Conservation (phyloP, 805 yeast species). For the Candida ponderosae region DNA sequence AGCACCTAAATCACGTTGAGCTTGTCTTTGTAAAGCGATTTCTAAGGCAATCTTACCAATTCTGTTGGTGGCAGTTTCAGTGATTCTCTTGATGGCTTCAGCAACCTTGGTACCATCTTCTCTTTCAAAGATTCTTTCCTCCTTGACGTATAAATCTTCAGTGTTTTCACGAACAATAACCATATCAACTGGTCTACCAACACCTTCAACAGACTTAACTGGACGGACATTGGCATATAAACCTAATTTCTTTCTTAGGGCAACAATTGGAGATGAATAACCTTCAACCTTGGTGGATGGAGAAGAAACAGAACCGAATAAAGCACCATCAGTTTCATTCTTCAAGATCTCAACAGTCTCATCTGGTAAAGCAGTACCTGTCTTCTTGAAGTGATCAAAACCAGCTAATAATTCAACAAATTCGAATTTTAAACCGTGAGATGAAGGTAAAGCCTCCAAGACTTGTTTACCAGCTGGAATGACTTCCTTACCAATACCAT, state of each 20-base stretch:
- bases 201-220: constrained; percentile 84
- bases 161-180: constrained; percentile 98
- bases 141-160: constrained; percentile 94
- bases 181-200: constrained; percentile 89
- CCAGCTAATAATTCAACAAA: constrained; percentile 91
- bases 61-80: constrained; percentile 77
- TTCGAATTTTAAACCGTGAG: constrained; percentile 70
- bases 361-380: constrained; percentile 96
- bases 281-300: constrained; percentile 93
- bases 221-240: constrained; percentile 97
- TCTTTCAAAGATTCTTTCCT: constrained; percentile 68
- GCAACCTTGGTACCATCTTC: constrained; percentile 86
- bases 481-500: constrained; percentile 96
- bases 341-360: constrained; percentile 75
- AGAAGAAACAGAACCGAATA: constrained; percentile 95
- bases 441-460: constrained; percentile 73
- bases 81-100: constrained; percentile 95
- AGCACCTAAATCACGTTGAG: constrained; percentile 57
- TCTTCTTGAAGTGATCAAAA: constrained; percentile 83
- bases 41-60: constrained; percentile 90
- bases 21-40: constrained; percentile 87
- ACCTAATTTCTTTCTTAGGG: constrained; percentile 92
- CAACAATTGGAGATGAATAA: constrained; percentile 97
- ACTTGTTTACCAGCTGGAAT: constrained; percentile 93
- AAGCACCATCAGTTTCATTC: constrained; percentile 89